A percentile compares a stretch with the other conserved stretches of the same genome.
Conservation (phyloP, 2,329 filamentous ascomycete genomes). For the Tolypocladium sp. region DNA sequence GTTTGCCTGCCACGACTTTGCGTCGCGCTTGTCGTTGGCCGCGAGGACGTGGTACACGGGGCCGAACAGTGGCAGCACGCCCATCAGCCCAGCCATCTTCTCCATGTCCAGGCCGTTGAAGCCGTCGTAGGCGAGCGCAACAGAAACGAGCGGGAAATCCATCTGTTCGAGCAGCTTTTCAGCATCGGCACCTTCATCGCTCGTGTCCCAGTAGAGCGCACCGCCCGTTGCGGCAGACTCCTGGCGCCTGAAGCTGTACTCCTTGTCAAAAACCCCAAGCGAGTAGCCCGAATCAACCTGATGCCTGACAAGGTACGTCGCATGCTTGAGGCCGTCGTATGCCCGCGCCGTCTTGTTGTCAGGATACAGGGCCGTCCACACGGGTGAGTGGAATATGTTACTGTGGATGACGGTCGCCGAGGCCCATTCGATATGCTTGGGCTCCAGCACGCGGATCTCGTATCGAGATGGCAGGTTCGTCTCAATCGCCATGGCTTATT, state of each 20-base stretch:
- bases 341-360: slow-evolving; percentile 4
- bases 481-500: neutral
- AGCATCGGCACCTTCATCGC: neutral
- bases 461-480: neutral
- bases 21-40: slow-evolving; percentile 12
- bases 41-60: neutral
- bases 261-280: slow-evolving; percentile 14
- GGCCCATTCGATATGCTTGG: slow-evolving; percentile 14
- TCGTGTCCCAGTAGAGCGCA: slow-evolving; percentile 17
- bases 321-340: slow-evolving; percentile 6
- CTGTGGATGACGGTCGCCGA: slow-evolving; percentile 14
- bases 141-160: slow-evolving; percentile 21
- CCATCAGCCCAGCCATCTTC: slow-evolving; percentile 2
- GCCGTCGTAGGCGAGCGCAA: slow-evolving; percentile 19
- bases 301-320: slow-evolving; percentile 9
- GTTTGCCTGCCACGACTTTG: slow-evolving; percentile 13
- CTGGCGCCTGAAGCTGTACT: slow-evolving; percentile 11
- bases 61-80: neutral
- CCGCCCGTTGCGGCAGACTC: slow-evolving; percentile 13
- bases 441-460: slow-evolving; percentile 15
- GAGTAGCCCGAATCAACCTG: slow-evolving; percentile 10
- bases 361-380: slow-evolving; percentile 12
- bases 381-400: slow-evolving; percentile 12
- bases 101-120: slow-evolving; percentile 6
- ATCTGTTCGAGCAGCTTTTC: slow-evolving; percentile 17